Conservation (phyloP, 2,329 filamentous ascomycete species). For the Alternaria panax region DNA sequence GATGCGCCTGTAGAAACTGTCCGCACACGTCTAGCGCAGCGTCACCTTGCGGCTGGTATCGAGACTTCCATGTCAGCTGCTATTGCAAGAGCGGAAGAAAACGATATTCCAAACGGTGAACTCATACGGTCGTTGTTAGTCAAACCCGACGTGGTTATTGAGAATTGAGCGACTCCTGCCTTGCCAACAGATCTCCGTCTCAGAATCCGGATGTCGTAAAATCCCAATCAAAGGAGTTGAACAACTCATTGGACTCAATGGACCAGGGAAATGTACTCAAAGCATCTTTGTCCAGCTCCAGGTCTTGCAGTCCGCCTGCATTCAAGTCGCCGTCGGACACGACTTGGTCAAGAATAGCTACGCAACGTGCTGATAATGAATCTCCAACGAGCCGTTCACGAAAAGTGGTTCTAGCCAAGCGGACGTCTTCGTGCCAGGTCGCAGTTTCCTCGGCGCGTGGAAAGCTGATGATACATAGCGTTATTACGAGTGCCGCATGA, state of each 20-base stretch:
- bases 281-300: conserved; percentile 27
- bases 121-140: conserved; percentile 31
- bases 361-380: conserved; percentile 35
- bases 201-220: conserved; percentile 27
- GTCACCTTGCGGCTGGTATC: conserved; percentile 35
- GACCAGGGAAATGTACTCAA: conserved; percentile 38
- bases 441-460: conserved; percentile 22
- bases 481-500: conserved; percentile 34
- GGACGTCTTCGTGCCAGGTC: conserved; percentile 32
- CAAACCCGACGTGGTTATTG: conserved; percentile 27
- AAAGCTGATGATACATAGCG: conserved; percentile 36
- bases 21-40: conserved; percentile 26
- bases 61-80: conserved; percentile 29
- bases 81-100: conserved; percentile 31
- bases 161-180: conserved; percentile 18
- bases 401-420: conserved; percentile 30
- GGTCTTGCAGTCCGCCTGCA: conserved; percentile 24
- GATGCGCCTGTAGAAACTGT: conserved; percentile 28
- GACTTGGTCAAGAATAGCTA: conserved; percentile 35
- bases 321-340: conserved; percentile 29
- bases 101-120: conserved; percentile 36
- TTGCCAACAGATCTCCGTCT: not conserved
- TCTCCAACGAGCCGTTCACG: conserved; percentile 31
- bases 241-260: conserved; percentile 33
- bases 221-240: conserved; percentile 36